A percentile compares a stretch with the other conserved stretches of the same genome.
Conservation (phyloP, 169 alveolate species). For the Plasmodium yoelii region DNA sequence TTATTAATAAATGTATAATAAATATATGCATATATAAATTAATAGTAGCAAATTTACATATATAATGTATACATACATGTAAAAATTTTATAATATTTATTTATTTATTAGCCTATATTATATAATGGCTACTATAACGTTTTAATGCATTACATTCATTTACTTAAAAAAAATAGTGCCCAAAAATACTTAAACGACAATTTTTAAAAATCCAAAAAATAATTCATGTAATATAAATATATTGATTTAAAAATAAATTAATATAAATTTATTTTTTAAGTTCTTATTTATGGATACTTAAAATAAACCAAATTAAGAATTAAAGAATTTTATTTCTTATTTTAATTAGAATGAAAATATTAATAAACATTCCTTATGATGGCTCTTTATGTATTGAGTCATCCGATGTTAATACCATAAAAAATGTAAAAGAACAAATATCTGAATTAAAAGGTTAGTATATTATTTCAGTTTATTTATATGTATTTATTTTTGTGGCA, state of each 20-base stretch:
- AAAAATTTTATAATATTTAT: background rate
- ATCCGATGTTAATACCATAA: slow-evolving; percentile 49
- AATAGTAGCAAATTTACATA: background rate
- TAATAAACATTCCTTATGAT: slow-evolving; percentile 72
- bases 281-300: slow-evolving; percentile 12
- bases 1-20: too few relatives aligned
- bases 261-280: background rate
- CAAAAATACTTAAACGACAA: background rate
- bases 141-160: too few relatives aligned
- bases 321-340: slow-evolving; percentile 14
- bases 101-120: background rate
- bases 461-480: background rate
- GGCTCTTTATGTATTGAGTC: slow-evolving; percentile 76
- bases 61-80: background rate
- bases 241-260: too few relatives aligned
- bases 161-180: too few relatives aligned
- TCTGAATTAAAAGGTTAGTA: slow-evolving; percentile 64
- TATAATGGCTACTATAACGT: background rate
- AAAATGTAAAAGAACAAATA: slow-evolving; percentile 64
- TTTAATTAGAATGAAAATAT: slow-evolving; percentile 41
- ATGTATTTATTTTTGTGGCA: slow-evolving; percentile 1
- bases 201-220: slow-evolving; percentile 18
- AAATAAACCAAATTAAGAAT: slow-evolving; percentile 28
- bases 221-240: slow-evolving; percentile 20
- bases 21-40: too few relatives aligned